Evolutionary conservation across 169 alveolate genomes (phyloP).

Genomic region (Babesia caballi): DNA sequence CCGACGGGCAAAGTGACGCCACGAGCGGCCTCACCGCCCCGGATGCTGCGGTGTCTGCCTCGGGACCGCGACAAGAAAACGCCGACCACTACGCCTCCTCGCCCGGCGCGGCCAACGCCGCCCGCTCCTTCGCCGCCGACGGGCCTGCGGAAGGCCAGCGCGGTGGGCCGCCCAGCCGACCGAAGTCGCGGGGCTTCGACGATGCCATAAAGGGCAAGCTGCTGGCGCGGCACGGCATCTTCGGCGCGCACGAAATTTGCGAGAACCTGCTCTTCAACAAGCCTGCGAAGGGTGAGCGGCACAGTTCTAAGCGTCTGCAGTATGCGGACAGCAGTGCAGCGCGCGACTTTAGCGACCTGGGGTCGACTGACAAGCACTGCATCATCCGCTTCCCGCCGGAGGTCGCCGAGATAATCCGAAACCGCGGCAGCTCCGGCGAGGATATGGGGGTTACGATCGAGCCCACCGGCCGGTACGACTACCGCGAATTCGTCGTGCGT

Average conservation of each 20-base stretch:
- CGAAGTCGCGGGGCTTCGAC: constrained; percentile 7
- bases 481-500: constrained; percentile 44
- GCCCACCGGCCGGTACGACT: constrained; percentile 63
- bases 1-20: constrained; percentile 23
- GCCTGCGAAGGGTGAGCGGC: constrained; percentile 32
- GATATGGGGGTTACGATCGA: constrained; percentile 38
- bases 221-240: constrained; percentile 59
- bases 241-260: constrained; percentile 46
- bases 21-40: background rate
- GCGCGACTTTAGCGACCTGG: constrained; percentile 51
- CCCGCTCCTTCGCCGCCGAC: background rate
- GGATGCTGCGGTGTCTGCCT: background rate
- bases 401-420: constrained; percentile 23
- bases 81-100: background rate
- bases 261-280: constrained; percentile 51
- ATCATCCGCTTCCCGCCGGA: constrained; percentile 48
- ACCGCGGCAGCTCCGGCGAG: constrained; percentile 14
- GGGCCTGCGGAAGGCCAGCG: background rate
- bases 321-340: constrained; percentile 7
- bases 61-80: background rate
- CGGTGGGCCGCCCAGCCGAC: background rate
- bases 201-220: constrained; percentile 28
- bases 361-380: constrained; percentile 57
- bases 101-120: background rate
- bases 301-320: constrained; percentile 46